A percentile compares a stretch with the other conserved stretches of the same genome.
These are phyloP conservation scores for Venturiaceae sp. DNA, from an alignment of 2,329 filamentous ascomycete species.

Conservation along the genomic window DNA sequence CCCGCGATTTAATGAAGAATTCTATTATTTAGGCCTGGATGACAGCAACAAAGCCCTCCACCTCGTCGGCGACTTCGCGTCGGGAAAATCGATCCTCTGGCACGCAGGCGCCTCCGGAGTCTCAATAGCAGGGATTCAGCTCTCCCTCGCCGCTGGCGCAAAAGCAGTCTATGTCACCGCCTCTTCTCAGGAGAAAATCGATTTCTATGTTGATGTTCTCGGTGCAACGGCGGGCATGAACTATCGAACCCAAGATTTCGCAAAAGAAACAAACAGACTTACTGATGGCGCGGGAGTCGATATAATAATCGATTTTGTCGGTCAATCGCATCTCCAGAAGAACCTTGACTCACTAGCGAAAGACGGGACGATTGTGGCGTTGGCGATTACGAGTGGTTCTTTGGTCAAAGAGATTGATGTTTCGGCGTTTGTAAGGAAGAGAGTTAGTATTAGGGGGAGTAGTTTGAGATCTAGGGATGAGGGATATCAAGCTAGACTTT, in stretches of 20 bases:
- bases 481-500: conserved; percentile 66
- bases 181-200: conserved; percentile 67
- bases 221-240: conserved; percentile 77
- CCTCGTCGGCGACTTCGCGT: conserved; percentile 62
- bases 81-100: conserved; percentile 72
- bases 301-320: conserved; percentile 78
- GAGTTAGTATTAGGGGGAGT: conserved; percentile 60
- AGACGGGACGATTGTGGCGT: conserved; percentile 66
- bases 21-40: conserved; percentile 56
- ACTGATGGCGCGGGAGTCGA: conserved; percentile 74
- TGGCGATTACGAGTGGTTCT: conserved; percentile 64
- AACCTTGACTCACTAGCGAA: conserved; percentile 67
- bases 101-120: conserved; percentile 89
- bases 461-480: conserved; percentile 70
- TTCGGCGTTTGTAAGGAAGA: conserved; percentile 57
- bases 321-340: conserved; percentile 66
- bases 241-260: conserved; percentile 63
- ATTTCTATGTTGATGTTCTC: conserved; percentile 59
- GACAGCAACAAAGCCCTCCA: conserved; percentile 91
- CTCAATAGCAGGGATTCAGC: conserved; percentile 78
- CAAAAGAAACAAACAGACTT: conserved; percentile 55
- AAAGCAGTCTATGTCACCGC: conserved; percentile 68
- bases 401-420: conserved; percentile 67
- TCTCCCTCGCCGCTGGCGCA: conserved; percentile 57
- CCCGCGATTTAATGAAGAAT: not conserved